These are phyloP conservation scores for Helminthosporium solani DNA, from an alignment of 2,329 filamentous ascomycete species.

Conservation along the genomic window DNA sequence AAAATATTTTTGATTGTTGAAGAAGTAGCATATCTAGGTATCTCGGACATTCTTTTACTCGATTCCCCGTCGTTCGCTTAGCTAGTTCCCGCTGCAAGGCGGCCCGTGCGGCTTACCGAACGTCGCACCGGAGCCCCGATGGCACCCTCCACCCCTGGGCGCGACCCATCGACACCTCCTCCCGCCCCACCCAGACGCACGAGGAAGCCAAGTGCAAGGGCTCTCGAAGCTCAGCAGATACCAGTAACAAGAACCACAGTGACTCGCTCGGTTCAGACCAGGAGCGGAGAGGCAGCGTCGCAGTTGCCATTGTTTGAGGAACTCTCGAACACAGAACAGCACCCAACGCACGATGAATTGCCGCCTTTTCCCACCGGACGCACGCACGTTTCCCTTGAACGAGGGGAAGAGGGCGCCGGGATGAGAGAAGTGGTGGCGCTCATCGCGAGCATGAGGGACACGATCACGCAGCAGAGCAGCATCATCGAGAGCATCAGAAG, in stretches of 20 bases:
- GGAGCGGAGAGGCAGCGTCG: slow-evolving; percentile 7
- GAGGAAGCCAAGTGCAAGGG: slow-evolving; percentile 10
- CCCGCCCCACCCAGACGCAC: slow-evolving; percentile 4
- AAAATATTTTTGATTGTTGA: slow-evolving; percentile 2
- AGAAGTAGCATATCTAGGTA: slow-evolving; percentile 5
- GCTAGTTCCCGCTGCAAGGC: slow-evolving; percentile 10
- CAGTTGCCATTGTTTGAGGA: slow-evolving; percentile 3
- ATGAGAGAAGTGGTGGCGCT: slow-evolving; percentile 6
- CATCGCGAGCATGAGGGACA: slow-evolving; percentile 10
- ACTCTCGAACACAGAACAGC: slow-evolving; percentile 5
- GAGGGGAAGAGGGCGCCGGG: not conserved
- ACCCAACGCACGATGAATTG: slow-evolving; percentile 8
- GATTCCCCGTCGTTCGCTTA: slow-evolving; percentile 5
- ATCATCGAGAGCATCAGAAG: slow-evolving; percentile 2
- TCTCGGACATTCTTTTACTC: slow-evolving; percentile 10
- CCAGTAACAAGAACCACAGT: slow-evolving; percentile 3
- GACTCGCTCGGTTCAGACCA: slow-evolving; percentile 5
- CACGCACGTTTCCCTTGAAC: slow-evolving; percentile 5
- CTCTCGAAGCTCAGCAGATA: slow-evolving; percentile 3
- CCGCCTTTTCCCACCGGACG: slow-evolving; percentile 6
- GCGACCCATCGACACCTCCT: slow-evolving; percentile 10
- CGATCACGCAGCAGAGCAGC: slow-evolving; percentile 9
- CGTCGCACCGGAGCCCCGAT: slow-evolving; percentile 9
- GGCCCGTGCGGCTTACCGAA: slow-evolving; percentile 8
- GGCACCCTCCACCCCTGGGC: slow-evolving; percentile 7